phyloP scores from a whole-genome alignment of 2,329 filamentous ascomycete species.

The Aspergillus melleus region DNA sequence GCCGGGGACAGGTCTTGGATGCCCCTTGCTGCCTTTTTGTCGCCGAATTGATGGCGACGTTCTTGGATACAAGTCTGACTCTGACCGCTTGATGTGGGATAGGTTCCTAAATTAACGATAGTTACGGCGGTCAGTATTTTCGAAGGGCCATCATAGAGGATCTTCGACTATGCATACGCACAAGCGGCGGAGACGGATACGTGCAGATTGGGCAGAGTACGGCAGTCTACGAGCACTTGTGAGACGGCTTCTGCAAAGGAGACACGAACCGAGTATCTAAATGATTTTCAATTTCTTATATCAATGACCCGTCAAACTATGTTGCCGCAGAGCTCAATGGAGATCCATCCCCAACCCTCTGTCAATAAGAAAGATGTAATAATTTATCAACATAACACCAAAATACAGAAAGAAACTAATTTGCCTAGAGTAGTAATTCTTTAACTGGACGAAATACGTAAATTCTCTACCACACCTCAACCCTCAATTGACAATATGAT shows the following conservation, averaged over 20 bases:
- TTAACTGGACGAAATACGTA: no score
- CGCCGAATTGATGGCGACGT: not conserved
- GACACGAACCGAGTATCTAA: not conserved
- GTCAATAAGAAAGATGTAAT: not conserved
- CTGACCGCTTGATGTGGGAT: not conserved
- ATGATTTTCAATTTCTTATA: not conserved
- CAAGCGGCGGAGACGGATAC: no score
- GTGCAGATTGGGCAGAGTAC: not conserved
- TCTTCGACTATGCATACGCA: not conserved
- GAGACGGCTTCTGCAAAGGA: not conserved
- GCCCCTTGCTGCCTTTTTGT: not conserved
- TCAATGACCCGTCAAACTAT: not conserved
- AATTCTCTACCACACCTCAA: no score
- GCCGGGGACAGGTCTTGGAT: not conserved
- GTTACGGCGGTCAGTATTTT: not conserved
- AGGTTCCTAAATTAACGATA: not conserved
- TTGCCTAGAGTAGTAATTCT: no score
- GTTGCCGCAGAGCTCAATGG: not conserved
- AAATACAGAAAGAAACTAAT: no score
- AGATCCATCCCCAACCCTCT: not conserved
- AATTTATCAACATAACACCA: no score
- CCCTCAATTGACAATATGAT: no score
- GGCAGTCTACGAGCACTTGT: no score
- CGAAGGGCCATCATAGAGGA: not conserved
- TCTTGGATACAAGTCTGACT: not conserved